Evolutionary conservation across 495 filamentous ascomycete genomes (phyloP), one percentile per base, ranked within the genome.

Genomic region (Penicillium psychrofluorescens): DNA sequence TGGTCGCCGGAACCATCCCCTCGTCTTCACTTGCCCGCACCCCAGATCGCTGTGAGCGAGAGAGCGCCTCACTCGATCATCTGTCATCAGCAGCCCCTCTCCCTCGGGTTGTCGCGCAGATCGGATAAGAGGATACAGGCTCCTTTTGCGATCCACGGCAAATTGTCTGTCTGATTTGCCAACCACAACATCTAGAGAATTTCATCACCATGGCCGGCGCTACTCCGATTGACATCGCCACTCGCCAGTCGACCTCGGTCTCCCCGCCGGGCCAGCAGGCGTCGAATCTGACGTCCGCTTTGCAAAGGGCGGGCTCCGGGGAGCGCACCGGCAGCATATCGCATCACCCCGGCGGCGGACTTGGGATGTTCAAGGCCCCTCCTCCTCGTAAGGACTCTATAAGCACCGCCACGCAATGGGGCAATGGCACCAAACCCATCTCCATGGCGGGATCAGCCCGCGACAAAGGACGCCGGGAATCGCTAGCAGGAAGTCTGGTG

Each of bases 401-500:
- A 60, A 78, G 68, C 39, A 56, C 68, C 48, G 68, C 67, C 32
- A 64, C 67, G 45, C 76, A 78, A 56, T 76, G 83, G 67, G 83
- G 80, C 44, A 82, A 79, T 41, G 88, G 85, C 47, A 83, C 88
- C 16, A 88, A 86, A 65, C 88, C 90, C 34, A 95, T 95, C 45
- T 86, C 86, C 29, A 82, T 90, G 75, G 78, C 79, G 40, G 83
- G 81, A 48, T 80, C 83, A 12, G 86, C 84, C 59, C 78, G 84
- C 58, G 83, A 89, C 49, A 76, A 80, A 54, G 76, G 69, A 40
- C 83, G 92, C 43, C 77, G 91, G 51, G 92, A 95, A 62, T 91
- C 86, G 54, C 63, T 89, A 48, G 88, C 85, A 39, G 83, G 88
- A 40, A 98, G 94, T 68, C 68, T 96, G 56, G 84, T 90, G 51